phyloP scores from a whole-genome alignment of 1,284 basidiomycete genomes.

The Hymenochaete sp. region DNA sequence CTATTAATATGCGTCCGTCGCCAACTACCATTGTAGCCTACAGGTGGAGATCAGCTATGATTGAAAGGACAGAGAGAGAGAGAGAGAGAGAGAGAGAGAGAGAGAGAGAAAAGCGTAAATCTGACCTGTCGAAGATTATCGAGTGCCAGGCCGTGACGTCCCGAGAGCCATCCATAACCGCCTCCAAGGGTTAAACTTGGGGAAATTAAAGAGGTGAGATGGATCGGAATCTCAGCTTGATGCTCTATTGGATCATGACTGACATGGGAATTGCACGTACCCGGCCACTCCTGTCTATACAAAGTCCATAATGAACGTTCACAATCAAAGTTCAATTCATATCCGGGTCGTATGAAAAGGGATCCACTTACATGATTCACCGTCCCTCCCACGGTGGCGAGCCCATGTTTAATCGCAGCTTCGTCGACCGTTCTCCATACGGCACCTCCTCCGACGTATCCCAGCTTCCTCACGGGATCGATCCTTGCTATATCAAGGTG shows the following conservation, averaged over 20 bases:
- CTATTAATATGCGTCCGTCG: conserved; percentile 28
- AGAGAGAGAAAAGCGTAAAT: too few species aligned
- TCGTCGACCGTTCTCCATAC: conserved; percentile 31
- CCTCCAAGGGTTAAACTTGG: conserved; percentile 31
- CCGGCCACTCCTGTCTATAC: too few species aligned
- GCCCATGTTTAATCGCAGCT: conserved; percentile 23
- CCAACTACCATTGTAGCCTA: conserved; percentile 30
- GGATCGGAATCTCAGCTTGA: too few species aligned
- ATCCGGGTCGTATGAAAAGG: too few species aligned
- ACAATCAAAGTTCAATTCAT: neutral
- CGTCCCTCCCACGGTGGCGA: conserved; percentile 28
- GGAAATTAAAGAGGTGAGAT: too few species aligned
- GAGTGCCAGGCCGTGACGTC: conserved; percentile 31
- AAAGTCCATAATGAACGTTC: neutral
- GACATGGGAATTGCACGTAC: too few species aligned
- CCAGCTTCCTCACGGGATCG: conserved; percentile 23
- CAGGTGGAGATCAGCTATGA: too few species aligned
- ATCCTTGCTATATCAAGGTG: conserved; percentile 28
- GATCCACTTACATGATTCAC: conserved; percentile 24
- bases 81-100: too few species aligned
- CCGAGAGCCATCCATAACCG: conserved; percentile 32
- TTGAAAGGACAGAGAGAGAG: neutral
- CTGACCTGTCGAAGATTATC: conserved; percentile 29
- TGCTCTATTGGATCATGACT: too few species aligned
- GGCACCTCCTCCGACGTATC: conserved; percentile 31